Conservation (phyloP, 768 basidiomycete species). For the Phanerochaete carnosa region DNA sequence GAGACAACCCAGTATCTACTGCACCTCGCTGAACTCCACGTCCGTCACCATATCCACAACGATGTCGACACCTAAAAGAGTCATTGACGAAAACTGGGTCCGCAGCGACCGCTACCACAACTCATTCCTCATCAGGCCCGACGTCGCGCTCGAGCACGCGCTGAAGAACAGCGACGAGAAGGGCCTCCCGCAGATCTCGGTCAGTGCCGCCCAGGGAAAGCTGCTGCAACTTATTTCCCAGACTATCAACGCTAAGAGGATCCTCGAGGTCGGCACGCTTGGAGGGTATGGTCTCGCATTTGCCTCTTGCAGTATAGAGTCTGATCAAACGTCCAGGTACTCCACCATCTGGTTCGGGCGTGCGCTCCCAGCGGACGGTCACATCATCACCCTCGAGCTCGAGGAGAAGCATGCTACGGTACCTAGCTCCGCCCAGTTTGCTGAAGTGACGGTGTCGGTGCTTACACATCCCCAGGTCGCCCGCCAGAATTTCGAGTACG, state of each 20-base stretch:
- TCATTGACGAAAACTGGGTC: conserved; percentile 40
- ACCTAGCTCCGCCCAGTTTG: background rate
- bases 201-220: conserved; percentile 54
- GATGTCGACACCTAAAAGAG: background rate
- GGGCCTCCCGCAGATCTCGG: conserved; percentile 49
- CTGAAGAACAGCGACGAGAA: conserved; percentile 37
- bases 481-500: conserved; percentile 49
- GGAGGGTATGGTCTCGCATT: conserved; percentile 44
- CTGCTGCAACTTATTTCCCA: conserved; percentile 49
- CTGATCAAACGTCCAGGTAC: conserved; percentile 22
- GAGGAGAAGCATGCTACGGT: conserved; percentile 45
- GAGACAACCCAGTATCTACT: background rate
- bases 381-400: conserved; percentile 45
- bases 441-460: background rate
- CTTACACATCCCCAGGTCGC: conserved; percentile 44
- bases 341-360: conserved; percentile 34
- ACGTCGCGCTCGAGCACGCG: conserved; percentile 40
- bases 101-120: conserved; percentile 55
- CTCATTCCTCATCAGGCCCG: conserved; percentile 45
- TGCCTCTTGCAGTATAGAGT: background rate
- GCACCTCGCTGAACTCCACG: background rate
- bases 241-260: conserved; percentile 49
- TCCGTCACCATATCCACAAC: background rate
- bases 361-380: conserved; percentile 46
- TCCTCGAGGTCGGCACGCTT: conserved; percentile 65